A percentile compares a stretch with the other conserved stretches of the same genome.
These are phyloP conservation scores for Penicillium coprophilum DNA, from an alignment of 495 filamentous ascomycete species.

Conservation along the genomic window DNA sequence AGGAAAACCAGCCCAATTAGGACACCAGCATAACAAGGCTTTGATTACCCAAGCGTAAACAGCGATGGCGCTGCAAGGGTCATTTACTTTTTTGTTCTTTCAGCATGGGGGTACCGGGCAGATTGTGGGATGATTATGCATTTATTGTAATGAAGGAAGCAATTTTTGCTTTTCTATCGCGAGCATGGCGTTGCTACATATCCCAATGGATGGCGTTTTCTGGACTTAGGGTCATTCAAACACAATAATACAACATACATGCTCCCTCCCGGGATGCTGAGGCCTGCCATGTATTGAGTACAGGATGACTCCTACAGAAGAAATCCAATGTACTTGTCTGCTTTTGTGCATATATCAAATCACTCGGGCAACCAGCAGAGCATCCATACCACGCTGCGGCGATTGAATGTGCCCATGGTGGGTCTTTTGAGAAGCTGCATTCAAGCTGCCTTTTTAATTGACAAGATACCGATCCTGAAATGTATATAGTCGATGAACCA, in stretches of 20 bases:
- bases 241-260: slow-evolving; percentile 3
- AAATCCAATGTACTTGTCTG: not conserved
- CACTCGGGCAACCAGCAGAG: not conserved
- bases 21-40: slow-evolving; percentile 4
- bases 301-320: not conserved
- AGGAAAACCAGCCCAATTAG: slow-evolving; percentile 75
- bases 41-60: slow-evolving; percentile 2
- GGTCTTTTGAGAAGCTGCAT: not conserved
- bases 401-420: not conserved
- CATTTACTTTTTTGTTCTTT: slow-evolving; percentile 18
- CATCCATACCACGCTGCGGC: not conserved
- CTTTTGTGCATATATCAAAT: not conserved
- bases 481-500: too few species aligned
- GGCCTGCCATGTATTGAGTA: slow-evolving; percentile 4
- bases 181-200: slow-evolving; percentile 27
- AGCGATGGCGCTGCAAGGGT: slow-evolving; percentile 7
- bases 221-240: slow-evolving; percentile 4
- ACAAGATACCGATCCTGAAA: not conserved
- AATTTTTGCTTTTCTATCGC: slow-evolving; percentile 24
- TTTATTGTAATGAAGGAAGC: slow-evolving; percentile 19
- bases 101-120: slow-evolving; percentile 13
- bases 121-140: slow-evolving; percentile 9
- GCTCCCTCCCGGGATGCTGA: slow-evolving; percentile 8
- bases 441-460: not conserved
- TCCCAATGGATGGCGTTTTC: slow-evolving; percentile 22